Conservation (phyloP, 1,139 yeast genomes). For the Waltiozyma sp. region DNA sequence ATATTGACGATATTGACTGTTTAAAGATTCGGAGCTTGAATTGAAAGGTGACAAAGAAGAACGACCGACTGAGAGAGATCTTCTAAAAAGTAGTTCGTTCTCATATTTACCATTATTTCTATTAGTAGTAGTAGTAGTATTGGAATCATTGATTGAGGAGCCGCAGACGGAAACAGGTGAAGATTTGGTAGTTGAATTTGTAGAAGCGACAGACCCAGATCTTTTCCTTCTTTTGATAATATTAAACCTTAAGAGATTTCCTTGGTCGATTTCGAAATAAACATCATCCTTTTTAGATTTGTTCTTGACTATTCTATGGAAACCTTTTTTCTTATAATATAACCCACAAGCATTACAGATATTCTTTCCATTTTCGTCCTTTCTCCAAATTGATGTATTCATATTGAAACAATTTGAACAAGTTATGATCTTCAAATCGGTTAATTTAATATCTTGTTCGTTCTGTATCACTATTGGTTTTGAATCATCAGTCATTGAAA, state of each 20-base stretch:
- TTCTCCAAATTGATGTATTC: constrained; percentile 88
- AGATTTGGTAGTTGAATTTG: too few relatives aligned
- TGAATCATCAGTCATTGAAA: too few relatives aligned
- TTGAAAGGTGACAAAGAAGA: too few relatives aligned
- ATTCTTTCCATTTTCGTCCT: constrained; percentile 82
- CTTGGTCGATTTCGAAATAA: background rate
- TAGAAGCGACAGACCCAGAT: background rate
- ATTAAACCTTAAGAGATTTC: background rate
- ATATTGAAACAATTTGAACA: constrained; percentile 85
- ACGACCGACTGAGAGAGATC: too few relatives aligned
- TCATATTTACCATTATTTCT: too few relatives aligned
- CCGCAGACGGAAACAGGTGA: background rate
- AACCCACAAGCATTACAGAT: constrained; percentile 91
- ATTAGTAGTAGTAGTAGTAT: too few relatives aligned
- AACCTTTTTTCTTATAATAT: constrained; percentile 41
- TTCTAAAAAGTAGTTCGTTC: too few relatives aligned
- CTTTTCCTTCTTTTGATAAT: background rate
- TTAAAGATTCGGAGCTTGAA: too few relatives aligned
- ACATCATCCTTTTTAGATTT: background rate
- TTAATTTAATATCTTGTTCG: background rate
- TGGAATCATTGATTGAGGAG: background rate
- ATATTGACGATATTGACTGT: too few relatives aligned
- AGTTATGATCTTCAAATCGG: background rate
- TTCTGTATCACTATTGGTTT: background rate
- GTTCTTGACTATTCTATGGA: background rate